phyloP scores from a whole-genome alignment of 352 stramenopile genomes.

The Phytophthora pinifolia region DNA sequence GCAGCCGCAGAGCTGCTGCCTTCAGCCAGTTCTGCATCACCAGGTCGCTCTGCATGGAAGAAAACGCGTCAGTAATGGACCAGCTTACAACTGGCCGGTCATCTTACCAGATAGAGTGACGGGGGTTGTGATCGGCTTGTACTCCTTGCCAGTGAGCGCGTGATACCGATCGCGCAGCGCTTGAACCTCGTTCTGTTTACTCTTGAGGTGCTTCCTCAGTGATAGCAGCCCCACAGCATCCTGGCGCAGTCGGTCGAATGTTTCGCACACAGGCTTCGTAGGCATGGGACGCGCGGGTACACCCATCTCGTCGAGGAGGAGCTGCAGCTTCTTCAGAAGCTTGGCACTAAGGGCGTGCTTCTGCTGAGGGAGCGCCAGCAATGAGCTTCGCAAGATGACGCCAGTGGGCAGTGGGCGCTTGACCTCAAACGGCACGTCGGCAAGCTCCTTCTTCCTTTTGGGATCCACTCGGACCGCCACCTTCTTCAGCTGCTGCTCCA shows the following conservation, averaged over 20 bases:
- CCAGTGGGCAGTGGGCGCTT: slow-evolving; percentile 48
- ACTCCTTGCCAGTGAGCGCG: slow-evolving; percentile 51
- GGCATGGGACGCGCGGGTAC: slow-evolving; percentile 70
- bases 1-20: slow-evolving; percentile 4
- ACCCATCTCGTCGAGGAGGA: slow-evolving; percentile 66
- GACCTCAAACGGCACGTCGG: slow-evolving; percentile 60
- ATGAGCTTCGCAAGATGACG: slow-evolving; percentile 60
- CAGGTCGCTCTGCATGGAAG: slow-evolving; percentile 32
- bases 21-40: slow-evolving; percentile 22
- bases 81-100: neutral
- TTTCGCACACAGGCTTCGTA: slow-evolving; percentile 62
- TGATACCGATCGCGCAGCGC: slow-evolving; percentile 54
- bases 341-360: slow-evolving; percentile 61
- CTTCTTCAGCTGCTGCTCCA: slow-evolving; percentile 77
- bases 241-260: slow-evolving; percentile 60
- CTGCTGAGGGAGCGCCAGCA: slow-evolving; percentile 48
- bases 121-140: slow-evolving; percentile 43
- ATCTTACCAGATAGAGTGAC: slow-evolving; percentile 39
- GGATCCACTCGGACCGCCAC: slow-evolving; percentile 53
- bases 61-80: slow-evolving; percentile 9
- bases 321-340: slow-evolving; percentile 65
- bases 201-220: slow-evolving; percentile 59
- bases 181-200: slow-evolving; percentile 55
- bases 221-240: slow-evolving; percentile 58
- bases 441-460: slow-evolving; percentile 78